Evolutionary conservation across 2,329 filamentous ascomycete genomes (phyloP), one percentile per base, ranked within the genome.

Genomic region (Xylaria hypoxylon): DNA sequence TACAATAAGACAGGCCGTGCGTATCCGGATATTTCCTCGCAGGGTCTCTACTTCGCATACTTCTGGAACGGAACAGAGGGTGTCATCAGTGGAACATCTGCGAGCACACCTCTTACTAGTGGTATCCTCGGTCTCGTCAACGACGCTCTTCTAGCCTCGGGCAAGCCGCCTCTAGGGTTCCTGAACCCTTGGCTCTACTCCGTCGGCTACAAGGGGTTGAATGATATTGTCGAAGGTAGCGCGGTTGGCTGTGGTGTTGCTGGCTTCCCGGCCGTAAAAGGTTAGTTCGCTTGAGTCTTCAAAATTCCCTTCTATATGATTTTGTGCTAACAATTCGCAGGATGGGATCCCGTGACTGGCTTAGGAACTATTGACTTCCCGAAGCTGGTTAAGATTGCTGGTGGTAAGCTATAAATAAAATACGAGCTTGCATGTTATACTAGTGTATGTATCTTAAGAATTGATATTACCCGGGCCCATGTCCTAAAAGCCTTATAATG

Each of bases 51-150:
- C 65, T 76, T 76, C 52, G 71, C 72, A 1, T 74, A 75, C 67
- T 75, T 79, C 65, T 80, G 78, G 70, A 78, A 80, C 45, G 76
- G 77, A 4, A 72, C 50, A 0, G 71, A 76, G 19, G 72, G 75
- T 5, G 71, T 74, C 0, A 81, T 87, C 35, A 80, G 79, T 40
- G 86, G 86, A 3, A 86, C 83, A 1, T 84, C 80, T 8, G 87
- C 87, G 13, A 84, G 87, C 0, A 79, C 84, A 0, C 89, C 89
- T 0, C 78, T 86, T 0, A 84, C 86, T 2, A 82, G 86, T 0
- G 85, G 82, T 19, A 81, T 91, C 63, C 80, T 91, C 42, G 79
- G 85, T 2, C 80, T 91, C 4, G 79, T 91, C 50, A 91, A 91
- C 70, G 88, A 90, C 67, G 87, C 86, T 0, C 79, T 87, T 15